Conservation (phyloP, 192 early-diverging fungal genomes). For the Backusella liffmaniae region DNA sequence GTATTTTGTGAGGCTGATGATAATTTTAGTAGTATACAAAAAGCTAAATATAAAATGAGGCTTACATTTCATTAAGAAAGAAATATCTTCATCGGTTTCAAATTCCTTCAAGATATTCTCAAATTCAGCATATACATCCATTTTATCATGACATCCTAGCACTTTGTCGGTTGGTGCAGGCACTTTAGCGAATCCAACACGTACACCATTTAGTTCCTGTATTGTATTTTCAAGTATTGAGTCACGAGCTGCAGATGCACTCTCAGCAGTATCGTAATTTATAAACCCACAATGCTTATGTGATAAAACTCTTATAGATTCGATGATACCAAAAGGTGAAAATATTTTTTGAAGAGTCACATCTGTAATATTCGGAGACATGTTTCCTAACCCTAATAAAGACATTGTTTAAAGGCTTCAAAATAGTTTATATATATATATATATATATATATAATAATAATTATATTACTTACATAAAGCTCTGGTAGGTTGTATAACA, state of each 20-base stretch:
- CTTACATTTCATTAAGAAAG: neutral
- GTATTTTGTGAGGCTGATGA: neutral
- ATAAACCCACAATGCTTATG: slow-evolving; percentile 97
- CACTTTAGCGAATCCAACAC: slow-evolving; percentile 92
- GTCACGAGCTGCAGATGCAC: slow-evolving; percentile 85
- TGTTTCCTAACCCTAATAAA: slow-evolving; percentile 89
- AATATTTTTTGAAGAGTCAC: slow-evolving; percentile 73
- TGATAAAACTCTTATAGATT: slow-evolving; percentile 89
- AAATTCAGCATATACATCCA: neutral
- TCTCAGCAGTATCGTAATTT: slow-evolving; percentile 85
- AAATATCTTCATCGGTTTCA: neutral
- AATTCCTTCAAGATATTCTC: neutral
- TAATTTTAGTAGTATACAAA: neutral
- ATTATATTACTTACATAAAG: slow-evolving; percentile 56
- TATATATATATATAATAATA: too few species aligned
- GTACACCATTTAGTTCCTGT: slow-evolving; percentile 56
- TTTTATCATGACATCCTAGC: neutral
- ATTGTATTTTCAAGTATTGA: slow-evolving; percentile 85
- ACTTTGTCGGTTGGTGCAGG: slow-evolving; percentile 37
- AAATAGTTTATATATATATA: neutral
- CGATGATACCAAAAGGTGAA: slow-evolving; percentile 75
- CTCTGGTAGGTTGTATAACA: slow-evolving; percentile 57
- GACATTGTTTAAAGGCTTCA: neutral
- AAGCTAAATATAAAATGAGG: neutral
- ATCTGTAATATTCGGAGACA: slow-evolving; percentile 71